phyloP scores from a whole-genome alignment of 208 protist genomes.

The Crithidia sp. region DNA sequence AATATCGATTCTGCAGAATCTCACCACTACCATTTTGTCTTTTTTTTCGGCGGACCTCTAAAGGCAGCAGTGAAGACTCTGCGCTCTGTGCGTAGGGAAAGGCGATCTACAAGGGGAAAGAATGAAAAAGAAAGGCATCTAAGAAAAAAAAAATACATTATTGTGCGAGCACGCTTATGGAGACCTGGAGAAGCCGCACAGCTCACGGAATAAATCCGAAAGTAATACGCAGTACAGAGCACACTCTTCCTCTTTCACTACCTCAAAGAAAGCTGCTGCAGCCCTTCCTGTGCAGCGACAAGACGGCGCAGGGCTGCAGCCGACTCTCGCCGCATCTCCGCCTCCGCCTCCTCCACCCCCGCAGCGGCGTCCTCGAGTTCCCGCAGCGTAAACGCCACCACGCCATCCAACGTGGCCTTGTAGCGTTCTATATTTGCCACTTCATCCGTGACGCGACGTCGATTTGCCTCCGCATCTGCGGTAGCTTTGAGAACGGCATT shows the following conservation, averaged over 20 bases:
- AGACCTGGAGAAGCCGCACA: too few species aligned
- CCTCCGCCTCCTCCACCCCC: conserved; percentile 24
- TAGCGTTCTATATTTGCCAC: conserved; percentile 22
- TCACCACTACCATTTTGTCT: too few species aligned
- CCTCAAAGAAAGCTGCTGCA: not conserved
- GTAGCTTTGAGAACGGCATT: not conserved
- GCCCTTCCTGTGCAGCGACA: conserved; percentile 4
- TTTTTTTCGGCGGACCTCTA: not conserved
- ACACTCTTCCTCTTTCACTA: not conserved
- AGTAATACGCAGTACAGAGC: too few species aligned
- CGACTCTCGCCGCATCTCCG: not conserved
- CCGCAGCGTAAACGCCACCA: conserved; percentile 20
- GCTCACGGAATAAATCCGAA: too few species aligned
- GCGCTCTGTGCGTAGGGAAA: not conserved
- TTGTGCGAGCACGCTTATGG: too few species aligned
- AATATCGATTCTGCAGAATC: too few species aligned
- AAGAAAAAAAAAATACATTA: not conserved
- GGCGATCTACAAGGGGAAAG: conserved; percentile 5
- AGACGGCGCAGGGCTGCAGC: not conserved
- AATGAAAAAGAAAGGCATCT: not conserved
- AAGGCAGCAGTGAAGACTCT: not conserved
- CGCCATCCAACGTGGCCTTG: conserved; percentile 16
- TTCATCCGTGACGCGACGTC: not conserved
- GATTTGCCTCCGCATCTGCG: not conserved
- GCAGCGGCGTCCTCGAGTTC: conserved; percentile 16